A percentile compares a stretch with the other conserved stretches of the same genome.
Evolutionary conservation across 2,329 filamentous ascomycete genomes (phyloP).

Genomic region (Fusarium secorum): DNA sequence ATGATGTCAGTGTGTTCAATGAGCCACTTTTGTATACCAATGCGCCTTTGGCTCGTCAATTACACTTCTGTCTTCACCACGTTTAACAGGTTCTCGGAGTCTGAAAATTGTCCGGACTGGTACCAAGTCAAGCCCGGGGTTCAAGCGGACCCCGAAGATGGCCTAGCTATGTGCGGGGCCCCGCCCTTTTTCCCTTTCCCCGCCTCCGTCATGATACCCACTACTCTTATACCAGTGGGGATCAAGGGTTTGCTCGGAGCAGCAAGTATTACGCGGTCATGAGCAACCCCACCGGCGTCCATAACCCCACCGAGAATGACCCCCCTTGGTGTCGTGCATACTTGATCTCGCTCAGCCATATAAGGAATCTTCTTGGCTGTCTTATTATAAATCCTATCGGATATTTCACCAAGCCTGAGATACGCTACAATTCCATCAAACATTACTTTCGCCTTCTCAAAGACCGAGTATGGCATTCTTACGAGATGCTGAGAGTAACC

Average conservation of each 20-base stretch:
- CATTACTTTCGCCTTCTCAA: not conserved
- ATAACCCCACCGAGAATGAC: not conserved
- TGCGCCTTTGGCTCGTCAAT: not conserved
- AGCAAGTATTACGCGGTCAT: not conserved
- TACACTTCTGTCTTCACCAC: not conserved
- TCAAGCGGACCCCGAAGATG: not conserved
- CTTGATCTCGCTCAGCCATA: not conserved
- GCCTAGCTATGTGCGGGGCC: not conserved
- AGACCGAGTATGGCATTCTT: not conserved
- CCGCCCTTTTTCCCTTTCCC: not conserved
- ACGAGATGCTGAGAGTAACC: not conserved
- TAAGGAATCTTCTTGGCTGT: not conserved
- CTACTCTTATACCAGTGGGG: not conserved
- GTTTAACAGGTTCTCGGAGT: not conserved
- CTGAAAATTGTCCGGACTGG: not conserved
- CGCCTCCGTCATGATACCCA: not conserved
- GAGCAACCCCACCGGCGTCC: not conserved
- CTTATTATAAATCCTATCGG: not conserved
- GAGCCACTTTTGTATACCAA: not conserved
- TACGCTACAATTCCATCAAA: not conserved
- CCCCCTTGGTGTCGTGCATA: not conserved
- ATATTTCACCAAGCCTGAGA: not conserved
- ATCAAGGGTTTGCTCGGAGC: not conserved
- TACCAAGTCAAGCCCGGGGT: not conserved
- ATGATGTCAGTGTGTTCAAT: not conserved